Conservation (phyloP, 1,139 yeast species). For the Yamadazyma dendronema region DNA sequence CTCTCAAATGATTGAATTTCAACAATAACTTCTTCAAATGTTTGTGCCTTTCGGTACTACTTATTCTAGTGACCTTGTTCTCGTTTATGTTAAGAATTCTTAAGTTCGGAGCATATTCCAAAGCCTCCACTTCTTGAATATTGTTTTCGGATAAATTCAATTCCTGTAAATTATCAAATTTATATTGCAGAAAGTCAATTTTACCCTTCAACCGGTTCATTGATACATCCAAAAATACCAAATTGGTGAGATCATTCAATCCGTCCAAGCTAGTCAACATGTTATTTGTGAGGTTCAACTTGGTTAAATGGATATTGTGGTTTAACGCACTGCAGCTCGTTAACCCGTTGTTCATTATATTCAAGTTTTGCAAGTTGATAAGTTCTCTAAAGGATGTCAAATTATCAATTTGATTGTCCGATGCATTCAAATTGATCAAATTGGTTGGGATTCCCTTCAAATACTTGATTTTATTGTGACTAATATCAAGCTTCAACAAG, state of each 20-base stretch:
- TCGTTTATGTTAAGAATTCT: slow-evolving; percentile 44
- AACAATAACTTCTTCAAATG: slow-evolving; percentile 44
- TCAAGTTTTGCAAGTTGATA: slow-evolving; percentile 43
- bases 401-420: slow-evolving; percentile 39
- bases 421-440: slow-evolving; percentile 35
- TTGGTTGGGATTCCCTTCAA: slow-evolving; percentile 47
- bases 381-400: slow-evolving; percentile 41
- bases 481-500: slow-evolving; percentile 36
- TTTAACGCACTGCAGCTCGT: slow-evolving; percentile 30
- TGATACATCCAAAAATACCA: slow-evolving; percentile 41
- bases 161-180: slow-evolving; percentile 42
- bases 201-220: slow-evolving; percentile 40
- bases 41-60: slow-evolving; percentile 23
- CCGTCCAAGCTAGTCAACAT: slow-evolving; percentile 34
- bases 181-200: slow-evolving; percentile 34
- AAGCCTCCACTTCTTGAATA: slow-evolving; percentile 29
- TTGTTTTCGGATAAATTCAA: slow-evolving; percentile 45
- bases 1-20: slow-evolving; percentile 36
- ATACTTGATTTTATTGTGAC: slow-evolving; percentile 42
- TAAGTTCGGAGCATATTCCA: slow-evolving; percentile 36
- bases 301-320: slow-evolving; percentile 37
- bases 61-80: slow-evolving; percentile 31
- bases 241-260: slow-evolving; percentile 37
- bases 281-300: slow-evolving; percentile 33
- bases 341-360: slow-evolving; percentile 39